Evolutionary conservation across 2,329 filamentous ascomycete species (phyloP), one percentile per base, ranked within the genome.

Genomic region (Penicillium sp.): DNA sequence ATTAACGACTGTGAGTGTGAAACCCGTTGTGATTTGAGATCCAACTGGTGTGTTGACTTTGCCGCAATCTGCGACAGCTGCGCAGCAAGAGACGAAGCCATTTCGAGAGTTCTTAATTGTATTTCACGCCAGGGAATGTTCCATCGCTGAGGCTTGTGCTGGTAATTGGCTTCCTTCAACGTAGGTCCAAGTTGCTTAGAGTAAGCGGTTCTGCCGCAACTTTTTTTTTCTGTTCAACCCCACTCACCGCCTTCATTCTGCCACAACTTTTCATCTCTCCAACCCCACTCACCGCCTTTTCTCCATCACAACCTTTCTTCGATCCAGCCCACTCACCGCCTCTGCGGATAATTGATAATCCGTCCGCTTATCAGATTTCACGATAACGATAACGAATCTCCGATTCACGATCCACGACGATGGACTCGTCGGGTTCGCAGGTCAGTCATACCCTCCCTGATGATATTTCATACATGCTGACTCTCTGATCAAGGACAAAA

Each of bases 1-100:
- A 99, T 85, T 45, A 99, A 71, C 36, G 92, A 98, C 66, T 95
- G 90, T 49, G 86, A 86, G 68, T 98, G 92, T 47, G 86, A 80
- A 44, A 84, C 79, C 66, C 88, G 90, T 69, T 95, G 88, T 56
- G 89, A 86, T 68, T 93, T 95, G 54, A 95, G 76, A 62, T 96
- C 86, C 57, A 96, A 78, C 52, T 90, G 84, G 61, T 89, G 83
- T 54, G 89, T 94, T 55, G 87, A 94, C 59, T 85, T 85, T 51
- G 84, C 82, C 54, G 89, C 86, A 61, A 98, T 89, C 62, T 86
- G 81, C 72, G 89, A 86, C 71, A 99, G 74, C 76, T 98, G 93
- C 71, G 86, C 81, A 68, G 90, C 85, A 54, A 99, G 83, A 60
- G 86, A 82, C 44, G 88, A 86, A 55, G 82, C 75, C 87, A 93